phyloP scores from a whole-genome alignment of 805 yeast species.

The Sugiyamaella qingdaonensis region DNA sequence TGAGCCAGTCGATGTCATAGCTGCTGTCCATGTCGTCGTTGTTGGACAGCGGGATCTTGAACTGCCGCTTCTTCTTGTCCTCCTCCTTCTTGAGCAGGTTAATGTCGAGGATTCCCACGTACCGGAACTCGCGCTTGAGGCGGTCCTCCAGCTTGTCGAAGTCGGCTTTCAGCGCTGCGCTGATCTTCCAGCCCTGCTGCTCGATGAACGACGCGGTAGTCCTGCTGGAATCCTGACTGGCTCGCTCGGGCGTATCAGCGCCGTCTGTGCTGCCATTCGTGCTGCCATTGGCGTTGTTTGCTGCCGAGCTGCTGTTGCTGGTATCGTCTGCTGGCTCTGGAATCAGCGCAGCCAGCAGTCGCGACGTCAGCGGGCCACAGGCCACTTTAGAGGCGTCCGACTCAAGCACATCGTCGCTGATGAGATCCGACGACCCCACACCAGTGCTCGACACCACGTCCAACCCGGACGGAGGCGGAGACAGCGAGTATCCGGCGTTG shows the following conservation, averaged over 20 bases:
- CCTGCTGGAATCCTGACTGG: constrained; percentile 9
- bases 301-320: constrained; percentile 10
- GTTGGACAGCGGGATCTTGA: constrained; percentile 13
- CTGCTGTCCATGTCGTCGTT: constrained; percentile 23
- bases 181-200: constrained; percentile 42
- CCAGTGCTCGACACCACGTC: constrained; percentile 15
- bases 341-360: constrained; percentile 77
- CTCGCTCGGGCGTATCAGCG: constrained; percentile 7
- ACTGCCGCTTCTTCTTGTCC: constrained; percentile 25
- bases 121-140: constrained; percentile 77
- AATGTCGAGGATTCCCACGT: constrained; percentile 71
- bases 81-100: constrained; percentile 31
- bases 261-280: constrained; percentile 36
- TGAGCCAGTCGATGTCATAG: constrained; percentile 67
- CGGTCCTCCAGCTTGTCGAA: constrained; percentile 83
- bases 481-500: constrained; percentile 43
- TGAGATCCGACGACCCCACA: constrained; percentile 33
- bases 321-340: constrained; percentile 22
- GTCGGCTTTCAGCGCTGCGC: constrained; percentile 47
- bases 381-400: constrained; percentile 60
- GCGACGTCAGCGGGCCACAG: constrained; percentile 86
- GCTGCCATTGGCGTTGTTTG: constrained; percentile 10
- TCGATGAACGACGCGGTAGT: constrained; percentile 12
- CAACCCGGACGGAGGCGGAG: constrained; percentile 29
- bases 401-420: constrained; percentile 61